Conservation (phyloP, 2,329 filamentous ascomycete species). For the Ceratocystis papillata region DNA sequence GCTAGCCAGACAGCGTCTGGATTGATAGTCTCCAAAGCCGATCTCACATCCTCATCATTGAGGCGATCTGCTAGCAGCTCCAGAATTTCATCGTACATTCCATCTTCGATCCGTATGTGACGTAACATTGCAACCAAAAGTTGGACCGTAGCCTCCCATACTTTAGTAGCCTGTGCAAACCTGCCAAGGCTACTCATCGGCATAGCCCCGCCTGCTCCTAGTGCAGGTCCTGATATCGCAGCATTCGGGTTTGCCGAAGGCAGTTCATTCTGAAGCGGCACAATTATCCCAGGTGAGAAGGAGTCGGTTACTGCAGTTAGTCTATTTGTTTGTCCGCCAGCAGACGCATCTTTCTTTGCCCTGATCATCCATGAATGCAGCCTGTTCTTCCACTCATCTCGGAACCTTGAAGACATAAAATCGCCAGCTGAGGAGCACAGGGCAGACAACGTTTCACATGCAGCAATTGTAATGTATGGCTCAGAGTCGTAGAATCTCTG, state of each 20-base stretch:
- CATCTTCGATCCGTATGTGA: conserved; percentile 54
- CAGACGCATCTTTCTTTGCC: conserved; percentile 34
- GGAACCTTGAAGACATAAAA: conserved; percentile 67
- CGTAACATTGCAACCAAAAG: conserved; percentile 52
- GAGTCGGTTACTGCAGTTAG: background rate
- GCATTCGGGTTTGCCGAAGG: background rate
- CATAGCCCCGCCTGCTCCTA: background rate
- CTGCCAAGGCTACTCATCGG: conserved; percentile 38
- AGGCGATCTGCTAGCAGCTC: conserved; percentile 47
- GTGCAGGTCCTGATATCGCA: background rate
- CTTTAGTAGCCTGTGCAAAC: conserved; percentile 50
- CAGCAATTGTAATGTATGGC: conserved; percentile 56
- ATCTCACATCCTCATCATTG: conserved; percentile 39
- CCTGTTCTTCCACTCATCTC: conserved; percentile 56
- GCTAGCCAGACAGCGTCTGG: conserved; percentile 67
- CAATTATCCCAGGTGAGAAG: background rate
- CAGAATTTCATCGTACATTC: conserved; percentile 60
- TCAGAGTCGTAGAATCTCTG: conserved; percentile 56
- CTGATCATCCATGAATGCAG: conserved; percentile 34
- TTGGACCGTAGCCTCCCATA: conserved; percentile 52
- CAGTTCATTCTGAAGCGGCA: conserved; percentile 8
- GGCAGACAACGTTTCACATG: conserved; percentile 55
- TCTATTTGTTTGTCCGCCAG: conserved; percentile 17
- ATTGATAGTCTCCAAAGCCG: conserved; percentile 54
- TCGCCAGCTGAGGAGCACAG: conserved; percentile 65